Base-by-base conservation (phyloP, 805 yeast genomes). In the Candida dendrica region DNA sequence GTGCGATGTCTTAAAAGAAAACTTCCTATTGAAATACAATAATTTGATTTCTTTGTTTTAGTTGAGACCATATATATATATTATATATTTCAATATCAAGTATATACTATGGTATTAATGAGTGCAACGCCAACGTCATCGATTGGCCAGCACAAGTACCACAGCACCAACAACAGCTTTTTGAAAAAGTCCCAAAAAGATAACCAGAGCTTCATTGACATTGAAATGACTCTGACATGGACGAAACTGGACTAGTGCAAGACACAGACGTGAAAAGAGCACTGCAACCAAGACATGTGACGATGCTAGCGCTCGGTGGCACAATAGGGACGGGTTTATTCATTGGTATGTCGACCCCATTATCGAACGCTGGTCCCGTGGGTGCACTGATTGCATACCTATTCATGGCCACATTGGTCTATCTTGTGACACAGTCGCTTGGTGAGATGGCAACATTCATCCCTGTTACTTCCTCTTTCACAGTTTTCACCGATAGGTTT, bases 401-500 rank as follows among this genome's bases (percentile, higher is more conserved):
- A 15, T 80, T 80, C 59, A 79, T 82, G 72, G 86, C 83, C 31
- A 59, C 82, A 2, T 55, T 84, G 37, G 86, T 80, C 0, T 80
- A 68, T 53, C 71, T 75, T 13, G 84, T 83, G 40, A 77, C 85
- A 17, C 89, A 82, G 56, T 73, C 83, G 3, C 64, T 84, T 43
- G 90, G 89, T 53, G 91, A 84, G 60, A 81, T 84, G 90, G 88
- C 89, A 39, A 82, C 89, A 9, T 79, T 72, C 49, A 78, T 83
- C 15, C 90, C 90, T 8, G 75, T 80, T 34, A 66, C 81, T 5
- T 69, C 79, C 1, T 79, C 87, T 0, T 81, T 82, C 61, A 75
- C 84, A 26, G 84, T 79, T 37, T 83, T 82, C 56, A 71, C 81
- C n/a, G 68, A 82, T 11, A 67, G 84, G 51, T 83, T 81, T 66